phyloP scores from a whole-genome alignment of 352 stramenopile species.

The Phytophthora rubi region DNA sequence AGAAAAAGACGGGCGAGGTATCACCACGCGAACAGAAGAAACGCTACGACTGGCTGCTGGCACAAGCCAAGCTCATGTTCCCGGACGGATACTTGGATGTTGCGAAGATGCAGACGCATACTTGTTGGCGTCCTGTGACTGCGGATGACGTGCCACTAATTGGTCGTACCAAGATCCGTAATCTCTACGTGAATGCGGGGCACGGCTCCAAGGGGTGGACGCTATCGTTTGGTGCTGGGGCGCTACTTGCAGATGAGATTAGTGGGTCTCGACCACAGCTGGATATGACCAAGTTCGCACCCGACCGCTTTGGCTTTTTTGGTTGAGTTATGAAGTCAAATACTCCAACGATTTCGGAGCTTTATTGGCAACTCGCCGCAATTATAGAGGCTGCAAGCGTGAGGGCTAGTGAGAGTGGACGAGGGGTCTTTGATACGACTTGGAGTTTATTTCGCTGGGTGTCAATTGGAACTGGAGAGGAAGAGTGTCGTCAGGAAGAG shows the following conservation, averaged over 20 bases:
- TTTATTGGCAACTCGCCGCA: constrained; percentile 19
- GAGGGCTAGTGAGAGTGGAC: background rate
- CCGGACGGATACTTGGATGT: constrained; percentile 84
- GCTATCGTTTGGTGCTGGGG: constrained; percentile 79
- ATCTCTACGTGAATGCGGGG: constrained; percentile 87
- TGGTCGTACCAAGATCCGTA: constrained; percentile 78
- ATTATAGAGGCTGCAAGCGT: constrained; percentile 31
- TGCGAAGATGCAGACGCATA: constrained; percentile 77
- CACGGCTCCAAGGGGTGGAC: constrained; percentile 89
- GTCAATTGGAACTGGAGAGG: too few relatives aligned
- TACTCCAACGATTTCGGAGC: constrained; percentile 22
- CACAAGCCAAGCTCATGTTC: constrained; percentile 80
- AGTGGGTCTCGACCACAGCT: constrained; percentile 78
- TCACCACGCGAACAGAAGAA: constrained; percentile 77
- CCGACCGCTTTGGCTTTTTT: constrained; percentile 81
- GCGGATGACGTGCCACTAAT: constrained; percentile 86
- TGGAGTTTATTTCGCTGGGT: background rate
- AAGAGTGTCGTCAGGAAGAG: constrained; percentile 8
- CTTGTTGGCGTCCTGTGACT: constrained; percentile 84
- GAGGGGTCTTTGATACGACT: background rate
- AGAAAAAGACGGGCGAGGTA: constrained; percentile 58
- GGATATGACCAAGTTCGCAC: constrained; percentile 85
- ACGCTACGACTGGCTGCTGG: constrained; percentile 80
- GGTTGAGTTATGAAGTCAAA: constrained; percentile 34
- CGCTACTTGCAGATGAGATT: constrained; percentile 83